Conservation (phyloP, 805 yeast genomes). For the Barnettozyma pratensis region DNA sequence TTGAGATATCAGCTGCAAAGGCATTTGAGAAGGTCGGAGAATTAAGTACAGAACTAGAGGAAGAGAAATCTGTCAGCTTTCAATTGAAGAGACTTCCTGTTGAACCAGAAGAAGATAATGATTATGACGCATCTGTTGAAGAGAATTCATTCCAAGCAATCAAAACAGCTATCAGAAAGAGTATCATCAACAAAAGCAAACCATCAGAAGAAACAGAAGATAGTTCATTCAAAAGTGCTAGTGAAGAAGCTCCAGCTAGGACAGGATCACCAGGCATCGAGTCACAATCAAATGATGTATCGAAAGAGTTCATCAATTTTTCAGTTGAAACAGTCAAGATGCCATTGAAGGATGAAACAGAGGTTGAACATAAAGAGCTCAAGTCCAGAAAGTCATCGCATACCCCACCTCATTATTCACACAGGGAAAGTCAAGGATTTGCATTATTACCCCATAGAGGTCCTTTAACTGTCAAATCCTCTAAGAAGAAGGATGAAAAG, state of each 20-base stretch:
- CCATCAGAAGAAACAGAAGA: constrained; percentile 11
- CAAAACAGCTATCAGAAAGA: constrained; percentile 41
- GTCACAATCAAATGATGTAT: constrained; percentile 9
- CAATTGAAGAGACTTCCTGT: neutral
- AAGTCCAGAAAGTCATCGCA: constrained; percentile 7
- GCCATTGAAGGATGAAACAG: constrained; percentile 18
- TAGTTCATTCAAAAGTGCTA: constrained; percentile 20
- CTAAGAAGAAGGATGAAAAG: constrained; percentile 12
- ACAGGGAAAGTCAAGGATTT: constrained; percentile 27
- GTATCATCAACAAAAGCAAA: constrained; percentile 33
- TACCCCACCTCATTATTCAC: constrained; percentile 19
- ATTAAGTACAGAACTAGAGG: no score
- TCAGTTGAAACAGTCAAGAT: constrained; percentile 15
- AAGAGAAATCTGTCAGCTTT: no score
- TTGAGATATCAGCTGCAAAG: no score
- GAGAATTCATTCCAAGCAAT: constrained; percentile 41
- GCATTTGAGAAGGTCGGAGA: no score
- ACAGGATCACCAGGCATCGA: constrained; percentile 14
- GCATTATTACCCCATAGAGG: constrained; percentile 27
- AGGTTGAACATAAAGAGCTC: neutral
- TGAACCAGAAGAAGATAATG: neutral
- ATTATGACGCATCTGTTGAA: constrained; percentile 24
- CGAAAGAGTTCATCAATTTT: constrained; percentile 5
- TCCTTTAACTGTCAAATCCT: constrained; percentile 26
- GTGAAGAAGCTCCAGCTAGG: constrained; percentile 12